Conservation (phyloP, 2,329 filamentous ascomycete genomes). For the Stachybotrys echinatus region DNA sequence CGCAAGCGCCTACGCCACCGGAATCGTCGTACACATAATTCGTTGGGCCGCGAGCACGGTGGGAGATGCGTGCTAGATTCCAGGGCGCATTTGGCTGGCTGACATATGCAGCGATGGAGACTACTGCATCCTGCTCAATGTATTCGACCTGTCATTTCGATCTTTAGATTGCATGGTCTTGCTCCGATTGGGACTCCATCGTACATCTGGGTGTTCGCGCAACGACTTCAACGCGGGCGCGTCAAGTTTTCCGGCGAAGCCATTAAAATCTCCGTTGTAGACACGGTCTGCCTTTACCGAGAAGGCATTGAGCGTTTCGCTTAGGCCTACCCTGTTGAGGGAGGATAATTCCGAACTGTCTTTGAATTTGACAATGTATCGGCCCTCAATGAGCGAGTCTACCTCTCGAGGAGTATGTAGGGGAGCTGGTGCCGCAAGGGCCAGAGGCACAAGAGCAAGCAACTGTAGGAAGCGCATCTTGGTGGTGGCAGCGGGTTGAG, state of each 20-base stretch:
- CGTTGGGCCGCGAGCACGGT: slow-evolving; percentile 12
- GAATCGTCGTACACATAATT: slow-evolving; percentile 27
- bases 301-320: slow-evolving; percentile 9
- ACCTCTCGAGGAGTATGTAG: not conserved
- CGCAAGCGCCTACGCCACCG: slow-evolving; percentile 29
- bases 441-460: not conserved
- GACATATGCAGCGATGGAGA: slow-evolving; percentile 8
- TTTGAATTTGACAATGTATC: slow-evolving; percentile 25
- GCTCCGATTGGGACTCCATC: not conserved
- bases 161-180: no score
- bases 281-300: slow-evolving; percentile 15
- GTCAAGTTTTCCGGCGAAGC: slow-evolving; percentile 18
- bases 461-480: not conserved
- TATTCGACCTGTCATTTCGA: slow-evolving; percentile 19
- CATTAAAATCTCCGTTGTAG: slow-evolving; percentile 14
- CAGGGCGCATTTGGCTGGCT: slow-evolving; percentile 28
- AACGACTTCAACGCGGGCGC: slow-evolving; percentile 12
- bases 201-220: slow-evolving; percentile 16
- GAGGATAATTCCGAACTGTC: slow-evolving; percentile 8
- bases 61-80: slow-evolving; percentile 30
- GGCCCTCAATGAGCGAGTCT: slow-evolving; percentile 14
- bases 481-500: no score
- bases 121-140: slow-evolving; percentile 28
- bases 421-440: not conserved
- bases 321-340: slow-evolving; percentile 1